A percentile compares a stretch with the other conserved stretches of the same genome.
Conservation (phyloP, 495 filamentous ascomycete genomes). For the Ramalina peruviana region DNA sequence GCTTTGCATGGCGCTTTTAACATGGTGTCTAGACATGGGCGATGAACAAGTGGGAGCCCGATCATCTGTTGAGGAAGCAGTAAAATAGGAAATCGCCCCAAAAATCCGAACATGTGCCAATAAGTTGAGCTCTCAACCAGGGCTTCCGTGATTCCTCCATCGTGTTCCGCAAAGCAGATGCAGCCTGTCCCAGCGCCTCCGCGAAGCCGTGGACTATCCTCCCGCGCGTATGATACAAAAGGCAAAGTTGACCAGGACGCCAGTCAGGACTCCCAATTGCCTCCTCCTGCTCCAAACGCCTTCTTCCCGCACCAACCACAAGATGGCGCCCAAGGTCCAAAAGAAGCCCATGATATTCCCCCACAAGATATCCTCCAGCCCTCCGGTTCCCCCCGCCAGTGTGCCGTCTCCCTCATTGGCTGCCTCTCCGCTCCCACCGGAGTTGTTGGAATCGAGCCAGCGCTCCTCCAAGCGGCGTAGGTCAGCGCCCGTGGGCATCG, state of each 20-base stretch:
- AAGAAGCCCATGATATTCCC: slow-evolving; percentile 87
- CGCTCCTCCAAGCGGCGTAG: slow-evolving; percentile 64
- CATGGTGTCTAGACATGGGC: slow-evolving; percentile 5
- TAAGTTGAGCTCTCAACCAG: no score
- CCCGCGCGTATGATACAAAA: slow-evolving; percentile 50
- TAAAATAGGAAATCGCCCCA: background rate
- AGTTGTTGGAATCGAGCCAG: slow-evolving; percentile 66
- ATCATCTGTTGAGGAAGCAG: no score
- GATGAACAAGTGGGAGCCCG: background rate
- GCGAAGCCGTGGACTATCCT: background rate
- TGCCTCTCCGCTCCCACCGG: slow-evolving; percentile 26
- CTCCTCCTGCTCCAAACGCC: slow-evolving; percentile 74
- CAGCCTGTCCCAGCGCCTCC: background rate
- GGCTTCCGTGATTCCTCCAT: background rate
- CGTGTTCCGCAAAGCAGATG: background rate
- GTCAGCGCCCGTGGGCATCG: slow-evolving; percentile 54
- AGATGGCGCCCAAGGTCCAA: slow-evolving; percentile 75
- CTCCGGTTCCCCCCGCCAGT: slow-evolving; percentile 29
- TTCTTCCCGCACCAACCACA: slow-evolving; percentile 76
- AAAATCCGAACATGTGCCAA: background rate
- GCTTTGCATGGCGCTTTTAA: background rate
- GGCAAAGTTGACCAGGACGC: slow-evolving; percentile 56
- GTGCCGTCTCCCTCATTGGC: slow-evolving; percentile 39
- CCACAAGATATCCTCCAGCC: slow-evolving; percentile 73
- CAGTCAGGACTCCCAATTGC: slow-evolving; percentile 70